phyloP scores from a whole-genome alignment of 2,329 filamentous ascomycete genomes.

The Lachnellula cervina region DNA sequence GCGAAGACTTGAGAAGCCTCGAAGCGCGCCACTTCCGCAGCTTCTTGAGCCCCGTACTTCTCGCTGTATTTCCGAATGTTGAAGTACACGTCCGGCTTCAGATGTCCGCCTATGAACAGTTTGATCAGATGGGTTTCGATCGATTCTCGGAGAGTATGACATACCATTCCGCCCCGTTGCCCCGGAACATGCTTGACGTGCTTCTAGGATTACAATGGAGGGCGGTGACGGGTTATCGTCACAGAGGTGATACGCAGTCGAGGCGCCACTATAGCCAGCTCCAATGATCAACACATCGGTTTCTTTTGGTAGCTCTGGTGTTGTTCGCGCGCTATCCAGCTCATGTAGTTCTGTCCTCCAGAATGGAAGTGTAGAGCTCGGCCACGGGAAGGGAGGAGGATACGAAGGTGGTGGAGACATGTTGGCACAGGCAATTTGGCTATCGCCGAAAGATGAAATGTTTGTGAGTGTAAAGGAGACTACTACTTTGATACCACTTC shows the following conservation, averaged over 20 bases:
- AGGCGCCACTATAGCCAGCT: constrained; percentile 15
- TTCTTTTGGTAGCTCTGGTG: constrained; percentile 12
- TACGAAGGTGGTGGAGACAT: neutral
- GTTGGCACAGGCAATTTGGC: too few species aligned
- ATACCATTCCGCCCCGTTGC: constrained; percentile 43
- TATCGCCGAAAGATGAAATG: too few species aligned
- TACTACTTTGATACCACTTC: too few species aligned
- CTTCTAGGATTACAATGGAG: constrained; percentile 36
- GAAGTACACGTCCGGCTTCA: constrained; percentile 39
- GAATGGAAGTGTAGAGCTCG: constrained; percentile 5
- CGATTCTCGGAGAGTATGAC: neutral
- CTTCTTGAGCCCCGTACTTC: constrained; percentile 34
- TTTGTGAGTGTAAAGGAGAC: too few species aligned
- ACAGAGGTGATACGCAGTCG: constrained; percentile 26
- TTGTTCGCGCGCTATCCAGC: constrained; percentile 16
- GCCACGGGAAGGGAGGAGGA: neutral
- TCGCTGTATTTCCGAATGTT: constrained; percentile 31
- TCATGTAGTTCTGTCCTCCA: constrained; percentile 15
- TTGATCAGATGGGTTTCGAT: neutral
- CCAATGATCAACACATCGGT: constrained; percentile 26
- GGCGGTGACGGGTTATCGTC: constrained; percentile 19
- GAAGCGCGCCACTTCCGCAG: constrained; percentile 36
- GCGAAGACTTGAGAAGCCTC: constrained; percentile 37
- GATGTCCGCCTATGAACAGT: constrained; percentile 34
- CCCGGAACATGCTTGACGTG: constrained; percentile 37